A percentile compares a stretch with the other conserved stretches of the same genome.
Evolutionary conservation across 139 green algal genomes (phyloP).

Genomic region (Coelastrella sp.): DNA sequence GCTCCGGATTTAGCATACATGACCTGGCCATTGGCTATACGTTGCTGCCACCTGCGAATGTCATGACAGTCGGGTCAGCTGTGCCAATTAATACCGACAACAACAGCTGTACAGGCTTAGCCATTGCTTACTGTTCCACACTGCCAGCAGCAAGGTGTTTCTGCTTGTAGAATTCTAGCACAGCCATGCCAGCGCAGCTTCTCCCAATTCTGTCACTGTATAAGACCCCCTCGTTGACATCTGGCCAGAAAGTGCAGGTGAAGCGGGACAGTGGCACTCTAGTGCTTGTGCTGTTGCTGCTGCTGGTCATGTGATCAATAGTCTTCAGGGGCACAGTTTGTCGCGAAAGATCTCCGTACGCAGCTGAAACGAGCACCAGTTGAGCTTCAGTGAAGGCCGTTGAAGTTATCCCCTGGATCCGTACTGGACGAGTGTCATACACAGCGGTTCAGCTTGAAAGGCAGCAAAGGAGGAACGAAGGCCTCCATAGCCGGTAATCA

Average conservation of each 20-base stretch:
- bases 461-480: no score
- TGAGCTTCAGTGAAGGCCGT: no score
- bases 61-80: background rate
- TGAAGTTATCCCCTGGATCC: no score
- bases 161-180: background rate
- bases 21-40: background rate
- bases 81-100: background rate
- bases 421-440: no score
- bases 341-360: no score
- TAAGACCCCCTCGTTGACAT: background rate
- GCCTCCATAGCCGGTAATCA: no score
- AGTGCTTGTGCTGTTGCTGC: no score
- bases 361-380: no score
- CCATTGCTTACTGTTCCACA: background rate
- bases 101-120: background rate
- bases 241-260: background rate
- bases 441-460: no score
- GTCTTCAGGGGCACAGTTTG: no score
- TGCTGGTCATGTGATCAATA: no score
- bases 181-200: background rate
- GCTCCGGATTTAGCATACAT: background rate
- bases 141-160: constrained; percentile 7
- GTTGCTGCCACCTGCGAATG: constrained; percentile 1
- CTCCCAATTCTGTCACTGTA: constrained; percentile 12
- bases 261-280: background rate